These are phyloP conservation scores for Fusarium sp. DNA, from an alignment of 2,329 filamentous ascomycete genomes.

Conservation along the genomic window DNA sequence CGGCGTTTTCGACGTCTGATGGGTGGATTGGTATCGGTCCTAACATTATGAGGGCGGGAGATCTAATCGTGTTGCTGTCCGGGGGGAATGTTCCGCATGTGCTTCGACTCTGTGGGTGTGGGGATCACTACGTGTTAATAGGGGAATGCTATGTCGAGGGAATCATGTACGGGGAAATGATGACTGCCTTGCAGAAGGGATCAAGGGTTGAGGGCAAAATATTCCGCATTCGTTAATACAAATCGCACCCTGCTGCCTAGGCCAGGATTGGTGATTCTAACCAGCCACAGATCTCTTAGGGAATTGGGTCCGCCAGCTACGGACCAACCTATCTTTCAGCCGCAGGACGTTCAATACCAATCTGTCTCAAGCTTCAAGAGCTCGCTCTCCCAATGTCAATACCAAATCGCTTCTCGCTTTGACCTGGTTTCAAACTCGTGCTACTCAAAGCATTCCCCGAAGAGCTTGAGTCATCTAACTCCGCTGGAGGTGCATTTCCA, in stretches of 20 bases:
- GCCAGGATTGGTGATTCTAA: too few relatives aligned
- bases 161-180: conserved; percentile 3
- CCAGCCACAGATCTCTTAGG: too few relatives aligned
- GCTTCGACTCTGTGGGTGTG: not conserved
- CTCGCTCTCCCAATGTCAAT: not conserved
- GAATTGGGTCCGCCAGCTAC: too few relatives aligned
- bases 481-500: not conserved
- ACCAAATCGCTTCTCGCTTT: not conserved
- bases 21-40: conserved; percentile 4
- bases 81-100: not conserved
- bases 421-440: not conserved
- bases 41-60: not conserved
- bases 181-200: not conserved
- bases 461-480: too few relatives aligned
- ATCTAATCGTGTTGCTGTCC: not conserved
- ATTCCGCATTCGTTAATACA: not conserved
- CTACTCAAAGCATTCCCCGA: not conserved
- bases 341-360: too few relatives aligned
- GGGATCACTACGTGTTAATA: not conserved
- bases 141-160: conserved; percentile 11
- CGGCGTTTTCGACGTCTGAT: not conserved
- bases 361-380: not conserved
- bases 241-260: not conserved
- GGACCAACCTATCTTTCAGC: too few relatives aligned
- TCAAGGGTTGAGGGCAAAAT: not conserved